Base-by-base conservation (phyloP, 2,329 filamentous ascomycete species). In the Amauroascus verrucosus region DNA sequence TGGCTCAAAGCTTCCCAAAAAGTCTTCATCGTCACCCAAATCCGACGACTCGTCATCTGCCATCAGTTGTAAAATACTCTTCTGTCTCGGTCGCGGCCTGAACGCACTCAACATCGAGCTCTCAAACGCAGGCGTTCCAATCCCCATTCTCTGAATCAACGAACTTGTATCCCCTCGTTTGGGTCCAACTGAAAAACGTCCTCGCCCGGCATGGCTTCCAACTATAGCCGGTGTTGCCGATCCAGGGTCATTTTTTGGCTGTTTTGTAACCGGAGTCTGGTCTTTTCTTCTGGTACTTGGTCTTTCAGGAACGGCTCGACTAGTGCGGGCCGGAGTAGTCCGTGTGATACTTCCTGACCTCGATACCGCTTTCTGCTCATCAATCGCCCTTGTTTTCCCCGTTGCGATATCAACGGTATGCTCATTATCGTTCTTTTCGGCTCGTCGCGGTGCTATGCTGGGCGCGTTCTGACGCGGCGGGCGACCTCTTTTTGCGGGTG, bases 1-100 rank as follows among this genome's bases (percentile, higher is more conserved):
- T 0, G 71, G 71, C 41, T 66, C 68, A 47, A 74, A 64, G 7
- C 67, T 68, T 28, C 69, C 70, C 16, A 74, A 63, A 55, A 72
- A 71, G 54, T 72, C 69, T 43, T 72, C 69, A 47, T 72, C 54
- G 22, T 63, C 60, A 9, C 65, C 65, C 2, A 68, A 54, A 16
- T 69, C 65, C 24, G 67, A 67, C 24, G 53, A 51, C 24, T 69
- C 68, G 32, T 71, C 68, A 14, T 66, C 66, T 40, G 72, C 68
- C 65, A 72, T 69, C 64, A 73, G 67, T 33, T 72, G 70, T 6
- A 74, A 61, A 46, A 74, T 70, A 59, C 72, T 74, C 22, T 69
- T 67, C 54, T 74, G 71, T 56, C 71, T 67, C 11, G 71, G 67
- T 30, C 72, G 62, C 35, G 68, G 65, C 51, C 70, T 68, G 56